phyloP scores from a whole-genome alignment of 306 rosid genomes.

The Rosa chinensis region DNA sequence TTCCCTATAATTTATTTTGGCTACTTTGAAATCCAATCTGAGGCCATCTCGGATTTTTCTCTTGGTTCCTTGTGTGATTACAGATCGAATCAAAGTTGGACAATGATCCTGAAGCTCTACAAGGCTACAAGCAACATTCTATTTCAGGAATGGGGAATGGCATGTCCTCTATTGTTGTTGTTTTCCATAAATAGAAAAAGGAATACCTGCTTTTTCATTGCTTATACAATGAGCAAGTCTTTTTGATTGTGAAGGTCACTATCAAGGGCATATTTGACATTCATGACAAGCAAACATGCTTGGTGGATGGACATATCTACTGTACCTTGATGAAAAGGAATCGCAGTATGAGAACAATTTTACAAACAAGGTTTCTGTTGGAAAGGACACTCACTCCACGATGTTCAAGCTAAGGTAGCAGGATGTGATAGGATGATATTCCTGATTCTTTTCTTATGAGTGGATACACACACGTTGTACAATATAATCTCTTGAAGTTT shows the following conservation, averaged over 20 bases:
- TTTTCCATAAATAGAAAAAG: neutral
- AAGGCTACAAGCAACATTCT: neutral
- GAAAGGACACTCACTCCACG: neutral
- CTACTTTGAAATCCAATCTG: neutral
- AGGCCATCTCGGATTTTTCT: neutral
- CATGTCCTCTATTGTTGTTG: neutral
- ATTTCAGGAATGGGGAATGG: neutral
- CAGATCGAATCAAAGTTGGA: neutral
- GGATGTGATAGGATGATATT: neutral
- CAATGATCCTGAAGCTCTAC: conserved; percentile 1
- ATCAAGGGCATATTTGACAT: neutral
- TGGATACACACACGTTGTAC: neutral
- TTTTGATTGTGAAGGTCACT: neutral
- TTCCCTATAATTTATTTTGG: neutral
- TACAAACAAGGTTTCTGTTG: neutral
- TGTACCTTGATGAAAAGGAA: neutral
- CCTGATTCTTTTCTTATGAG: neutral
- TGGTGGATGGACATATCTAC: neutral
- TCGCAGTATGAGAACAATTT: neutral
- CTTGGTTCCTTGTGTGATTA: neutral
- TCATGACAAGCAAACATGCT: neutral
- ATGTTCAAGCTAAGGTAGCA: conserved; percentile 6
- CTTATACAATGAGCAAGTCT: neutral
- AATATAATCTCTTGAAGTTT: neutral
- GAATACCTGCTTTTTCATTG: neutral